Conservation (phyloP, 495 filamentous ascomycete species). For the Podospora pseudopauciseta region DNA sequence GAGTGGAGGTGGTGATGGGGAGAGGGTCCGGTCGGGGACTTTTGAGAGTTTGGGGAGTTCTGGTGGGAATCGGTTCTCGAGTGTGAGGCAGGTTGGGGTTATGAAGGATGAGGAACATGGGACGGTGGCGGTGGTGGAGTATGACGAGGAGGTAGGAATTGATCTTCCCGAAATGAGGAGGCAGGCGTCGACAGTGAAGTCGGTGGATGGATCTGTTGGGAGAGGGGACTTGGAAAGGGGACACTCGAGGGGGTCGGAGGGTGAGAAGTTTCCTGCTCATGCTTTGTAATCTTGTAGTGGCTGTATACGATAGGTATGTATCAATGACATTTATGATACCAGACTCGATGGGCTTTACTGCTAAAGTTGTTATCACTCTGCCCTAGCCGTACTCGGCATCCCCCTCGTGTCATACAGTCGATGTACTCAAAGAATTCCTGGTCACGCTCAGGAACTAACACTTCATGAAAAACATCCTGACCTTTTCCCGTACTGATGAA, state of each 20-base stretch:
- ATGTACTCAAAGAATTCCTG: constrained; percentile 41
- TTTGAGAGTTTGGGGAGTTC: constrained; percentile 8
- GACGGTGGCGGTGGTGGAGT: constrained; percentile 3
- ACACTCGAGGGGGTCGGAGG: constrained; percentile 6
- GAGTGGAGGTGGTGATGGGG: constrained; percentile 5
- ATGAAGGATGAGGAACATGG: not conserved
- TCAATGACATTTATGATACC: not conserved
- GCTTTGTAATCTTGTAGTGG: constrained; percentile 5
- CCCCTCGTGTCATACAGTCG: constrained; percentile 32
- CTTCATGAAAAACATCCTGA: constrained; percentile 35
- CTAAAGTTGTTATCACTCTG: not conserved
- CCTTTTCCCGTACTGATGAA: constrained; percentile 30
- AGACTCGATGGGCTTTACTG: no score
- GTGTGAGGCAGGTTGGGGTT: constrained; percentile 12
- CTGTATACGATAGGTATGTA: not conserved
- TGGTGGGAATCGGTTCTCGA: not conserved
- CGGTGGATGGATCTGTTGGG: not conserved
- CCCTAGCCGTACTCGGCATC: constrained; percentile 23
- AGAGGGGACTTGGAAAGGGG: not conserved
- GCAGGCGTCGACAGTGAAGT: constrained; percentile 20
- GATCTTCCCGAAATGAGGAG: constrained; percentile 22
- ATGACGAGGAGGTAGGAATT: constrained; percentile 26
- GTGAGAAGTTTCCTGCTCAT: constrained; percentile 16
- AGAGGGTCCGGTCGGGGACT: constrained; percentile 3
- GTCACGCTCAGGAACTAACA: constrained; percentile 32